These are phyloP conservation scores for Aegilops bicornis DNA, from an alignment of 176 grass and related monocot genomes.

Conservation along the genomic window DNA sequence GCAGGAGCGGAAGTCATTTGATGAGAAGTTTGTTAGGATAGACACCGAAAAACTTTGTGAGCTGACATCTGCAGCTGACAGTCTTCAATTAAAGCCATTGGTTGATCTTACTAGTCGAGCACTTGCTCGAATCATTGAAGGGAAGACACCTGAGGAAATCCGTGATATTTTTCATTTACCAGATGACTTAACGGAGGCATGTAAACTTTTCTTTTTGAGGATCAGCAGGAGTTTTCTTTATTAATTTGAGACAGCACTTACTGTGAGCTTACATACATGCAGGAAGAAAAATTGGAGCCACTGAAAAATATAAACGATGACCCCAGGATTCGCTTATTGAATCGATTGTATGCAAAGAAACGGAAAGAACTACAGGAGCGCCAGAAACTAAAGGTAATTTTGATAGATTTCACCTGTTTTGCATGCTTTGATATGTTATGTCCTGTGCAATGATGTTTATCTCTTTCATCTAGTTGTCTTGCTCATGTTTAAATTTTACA, in stretches of 20 bases:
- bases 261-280: slow-evolving; percentile 34
- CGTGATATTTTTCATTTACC: slow-evolving; percentile 98
- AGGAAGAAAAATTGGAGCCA: slow-evolving; percentile 99
- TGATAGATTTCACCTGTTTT: neutral
- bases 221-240: neutral
- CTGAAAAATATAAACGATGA: slow-evolving; percentile 99
- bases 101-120: slow-evolving; percentile 99
- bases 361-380: slow-evolving; percentile 94
- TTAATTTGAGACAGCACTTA: slow-evolving; percentile 24
- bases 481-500: slow-evolving; percentile 16
- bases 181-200: slow-evolving; percentile 96
- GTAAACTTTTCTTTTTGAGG: neutral
- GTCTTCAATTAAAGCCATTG: slow-evolving; percentile 92
- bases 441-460: neutral
- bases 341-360: slow-evolving; percentile 98
- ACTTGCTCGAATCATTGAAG: slow-evolving; percentile 97
- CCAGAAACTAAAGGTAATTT: slow-evolving; percentile 78
- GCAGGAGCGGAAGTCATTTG: slow-evolving; percentile 88
- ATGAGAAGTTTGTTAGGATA: slow-evolving; percentile 96
- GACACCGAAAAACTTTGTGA: slow-evolving; percentile 93
- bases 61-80: slow-evolving; percentile 96
- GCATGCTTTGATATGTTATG: neutral
- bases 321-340: slow-evolving; percentile 92
- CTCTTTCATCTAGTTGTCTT: neutral
- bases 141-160: slow-evolving; percentile 98